Percentiles rank a stretch among this genome's conserved stretches.
Conservation (phyloP, 495 filamentous ascomycete species). For the Thozetella sp. region DNA sequence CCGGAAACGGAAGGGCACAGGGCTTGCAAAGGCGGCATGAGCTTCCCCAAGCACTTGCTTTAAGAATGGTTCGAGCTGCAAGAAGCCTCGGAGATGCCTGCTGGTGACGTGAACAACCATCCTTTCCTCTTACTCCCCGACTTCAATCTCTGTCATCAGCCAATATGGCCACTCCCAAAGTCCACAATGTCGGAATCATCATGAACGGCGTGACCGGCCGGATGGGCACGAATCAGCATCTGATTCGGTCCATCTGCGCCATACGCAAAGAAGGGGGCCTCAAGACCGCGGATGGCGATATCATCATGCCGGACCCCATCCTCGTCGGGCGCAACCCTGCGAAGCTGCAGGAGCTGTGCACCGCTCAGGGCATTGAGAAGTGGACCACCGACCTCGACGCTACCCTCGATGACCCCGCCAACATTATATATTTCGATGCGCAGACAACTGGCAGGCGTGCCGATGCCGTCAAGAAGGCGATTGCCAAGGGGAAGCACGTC, state of each 20-base stretch:
- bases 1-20: too few species aligned
- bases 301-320: not conserved
- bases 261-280: not conserved
- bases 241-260: slow-evolving; percentile 3
- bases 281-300: not conserved
- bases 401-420: not conserved
- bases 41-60: too few species aligned
- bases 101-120: too few species aligned
- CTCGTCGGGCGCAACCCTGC: not conserved
- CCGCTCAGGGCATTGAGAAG: not conserved
- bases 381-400: slow-evolving; percentile 3
- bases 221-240: slow-evolving; percentile 3
- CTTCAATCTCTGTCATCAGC: too few species aligned
- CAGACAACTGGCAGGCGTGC: not conserved
- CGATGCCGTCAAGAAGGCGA: not conserved
- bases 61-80: too few species aligned
- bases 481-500: slow-evolving; percentile 1
- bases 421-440: slow-evolving; percentile 3
- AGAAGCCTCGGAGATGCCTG: too few species aligned
- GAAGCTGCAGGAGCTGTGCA: slow-evolving; percentile 2
- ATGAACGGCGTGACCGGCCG: slow-evolving; percentile 5
- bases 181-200: not conserved
- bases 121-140: too few species aligned
- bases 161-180: not conserved
- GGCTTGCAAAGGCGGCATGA: too few species aligned